Evolutionary conservation across 2,329 filamentous ascomycete species (phyloP).

Genomic region (Fusarium falciforme): DNA sequence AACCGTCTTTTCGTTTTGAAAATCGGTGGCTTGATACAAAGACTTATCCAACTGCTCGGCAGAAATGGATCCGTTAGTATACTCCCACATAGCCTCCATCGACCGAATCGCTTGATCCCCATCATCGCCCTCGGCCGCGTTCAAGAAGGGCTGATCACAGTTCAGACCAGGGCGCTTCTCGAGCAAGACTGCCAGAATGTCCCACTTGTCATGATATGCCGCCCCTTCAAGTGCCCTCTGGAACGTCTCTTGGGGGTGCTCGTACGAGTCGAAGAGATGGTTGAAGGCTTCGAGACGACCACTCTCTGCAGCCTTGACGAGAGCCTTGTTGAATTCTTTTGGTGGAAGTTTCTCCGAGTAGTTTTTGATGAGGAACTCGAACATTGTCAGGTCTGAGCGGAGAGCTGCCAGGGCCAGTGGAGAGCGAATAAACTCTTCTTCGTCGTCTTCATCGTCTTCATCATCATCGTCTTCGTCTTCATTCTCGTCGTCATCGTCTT

Average conservation of each 20-base stretch:
- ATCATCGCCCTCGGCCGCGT: slow-evolving; percentile 45
- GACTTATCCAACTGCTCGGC: slow-evolving; percentile 47
- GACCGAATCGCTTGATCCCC: slow-evolving; percentile 50
- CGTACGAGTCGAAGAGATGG: slow-evolving; percentile 49
- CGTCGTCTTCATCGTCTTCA: not conserved
- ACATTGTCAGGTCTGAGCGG: slow-evolving; percentile 53
- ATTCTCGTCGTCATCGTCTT: not conserved
- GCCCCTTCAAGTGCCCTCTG: slow-evolving; percentile 51
- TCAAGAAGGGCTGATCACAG: slow-evolving; percentile 50
- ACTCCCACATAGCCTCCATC: slow-evolving; percentile 52
- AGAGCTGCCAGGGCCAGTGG: slow-evolving; percentile 53
- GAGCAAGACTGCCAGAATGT: slow-evolving; percentile 50
- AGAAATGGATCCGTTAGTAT: slow-evolving; percentile 49
- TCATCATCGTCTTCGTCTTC: not conserved
- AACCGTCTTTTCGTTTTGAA: slow-evolving; percentile 52
- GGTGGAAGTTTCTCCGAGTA: slow-evolving; percentile 53
- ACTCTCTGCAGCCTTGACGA: slow-evolving; percentile 52
- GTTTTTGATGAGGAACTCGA: slow-evolving; percentile 54
- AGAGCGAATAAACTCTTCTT: slow-evolving; percentile 38
- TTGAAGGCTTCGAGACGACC: slow-evolving; percentile 55
- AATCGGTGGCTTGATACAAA: slow-evolving; percentile 54
- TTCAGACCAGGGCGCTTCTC: slow-evolving; percentile 47
- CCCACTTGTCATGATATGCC: slow-evolving; percentile 51
- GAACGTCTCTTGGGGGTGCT: slow-evolving; percentile 46
- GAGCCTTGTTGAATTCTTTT: slow-evolving; percentile 53